Percentiles rank a stretch among this genome's conserved stretches.
phyloP scores from a whole-genome alignment of 2,329 filamentous ascomycete species.

The Clonostachys rosea region DNA sequence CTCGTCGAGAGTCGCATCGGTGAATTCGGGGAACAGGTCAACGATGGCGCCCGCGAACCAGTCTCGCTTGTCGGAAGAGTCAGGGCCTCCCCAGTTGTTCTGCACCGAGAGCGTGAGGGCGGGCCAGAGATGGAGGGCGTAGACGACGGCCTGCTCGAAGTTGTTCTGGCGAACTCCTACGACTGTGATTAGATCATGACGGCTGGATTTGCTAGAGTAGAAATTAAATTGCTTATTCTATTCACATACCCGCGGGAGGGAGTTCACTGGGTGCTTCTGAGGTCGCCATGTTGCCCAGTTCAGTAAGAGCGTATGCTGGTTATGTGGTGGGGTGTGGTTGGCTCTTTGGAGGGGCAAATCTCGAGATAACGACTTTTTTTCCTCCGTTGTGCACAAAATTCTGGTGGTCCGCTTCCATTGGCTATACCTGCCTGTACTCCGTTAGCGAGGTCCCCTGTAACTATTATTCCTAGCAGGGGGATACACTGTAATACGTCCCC shows the following conservation, averaged over 20 bases:
- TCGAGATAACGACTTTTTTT: too few relatives aligned
- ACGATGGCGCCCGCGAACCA: slow-evolving; percentile 90
- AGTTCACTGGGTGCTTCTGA: slow-evolving; percentile 3
- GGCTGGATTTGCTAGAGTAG: neutral
- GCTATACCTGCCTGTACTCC: too few relatives aligned
- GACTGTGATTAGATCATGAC: neutral
- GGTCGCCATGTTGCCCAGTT: slow-evolving; percentile 3
- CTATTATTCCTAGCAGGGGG: too few relatives aligned
- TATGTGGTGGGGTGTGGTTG: slow-evolving; percentile 3
- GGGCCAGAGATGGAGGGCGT: slow-evolving; percentile 82
- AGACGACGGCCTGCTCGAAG: slow-evolving; percentile 85
- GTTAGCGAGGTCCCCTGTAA: too few relatives aligned
- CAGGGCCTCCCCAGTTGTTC: slow-evolving; percentile 82
- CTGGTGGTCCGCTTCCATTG: too few relatives aligned
- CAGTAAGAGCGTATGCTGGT: too few relatives aligned
- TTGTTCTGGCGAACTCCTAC: slow-evolving; percentile 44
- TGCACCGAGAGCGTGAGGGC: slow-evolving; percentile 82
- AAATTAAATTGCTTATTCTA: neutral
- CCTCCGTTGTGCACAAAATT: too few relatives aligned
- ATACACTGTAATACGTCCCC: too few relatives aligned
- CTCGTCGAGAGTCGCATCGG: slow-evolving; percentile 21
- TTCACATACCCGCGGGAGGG: slow-evolving; percentile 7
- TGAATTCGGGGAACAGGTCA: slow-evolving; percentile 72
- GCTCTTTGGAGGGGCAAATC: slow-evolving; percentile 6
- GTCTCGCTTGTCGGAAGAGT: slow-evolving; percentile 83